Conservation (phyloP, 2,329 filamentous ascomycete genomes). For the Diaporthe australafricana region DNA sequence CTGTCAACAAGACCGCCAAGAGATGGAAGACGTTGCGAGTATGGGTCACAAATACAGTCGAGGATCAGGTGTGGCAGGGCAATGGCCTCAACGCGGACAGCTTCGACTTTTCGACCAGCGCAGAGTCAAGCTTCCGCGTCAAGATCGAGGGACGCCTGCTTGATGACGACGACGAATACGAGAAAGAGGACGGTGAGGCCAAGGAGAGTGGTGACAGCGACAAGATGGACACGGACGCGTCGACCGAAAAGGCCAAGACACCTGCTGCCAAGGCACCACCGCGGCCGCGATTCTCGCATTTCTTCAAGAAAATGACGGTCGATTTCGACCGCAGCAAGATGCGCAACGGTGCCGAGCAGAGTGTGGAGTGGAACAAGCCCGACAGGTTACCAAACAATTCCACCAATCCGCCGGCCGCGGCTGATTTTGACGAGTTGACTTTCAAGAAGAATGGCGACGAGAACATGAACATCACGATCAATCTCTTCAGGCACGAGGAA, state of each 20-base stretch:
- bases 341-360: conserved; percentile 65
- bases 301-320: conserved; percentile 84
- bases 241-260: conserved; percentile 50
- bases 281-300: conserved; percentile 75
- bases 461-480: conserved; percentile 91
- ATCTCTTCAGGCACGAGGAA: conserved; percentile 84
- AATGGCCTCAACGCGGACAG: conserved; percentile 75
- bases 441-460: conserved; percentile 95
- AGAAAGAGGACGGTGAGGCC: conserved; percentile 58
- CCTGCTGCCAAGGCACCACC: conserved; percentile 54
- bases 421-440: conserved; percentile 89
- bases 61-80: conserved; percentile 94
- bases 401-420: conserved; percentile 69
- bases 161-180: conserved; percentile 72
- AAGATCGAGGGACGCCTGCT: conserved; percentile 91
- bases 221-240: conserved; percentile 43
- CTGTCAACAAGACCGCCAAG: conserved; percentile 79
- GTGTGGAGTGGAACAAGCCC: conserved; percentile 90
- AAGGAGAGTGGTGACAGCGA: conserved; percentile 64
- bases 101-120: conserved; percentile 84
- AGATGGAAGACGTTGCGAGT: conserved; percentile 87
- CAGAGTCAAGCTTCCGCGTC: conserved; percentile 85
- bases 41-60: conserved; percentile 94
- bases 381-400: conserved; percentile 61
- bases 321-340: conserved; percentile 75